Evolutionary conservation across 1,284 basidiomycete species (phyloP).

Genomic region (Leccinum insolens): DNA sequence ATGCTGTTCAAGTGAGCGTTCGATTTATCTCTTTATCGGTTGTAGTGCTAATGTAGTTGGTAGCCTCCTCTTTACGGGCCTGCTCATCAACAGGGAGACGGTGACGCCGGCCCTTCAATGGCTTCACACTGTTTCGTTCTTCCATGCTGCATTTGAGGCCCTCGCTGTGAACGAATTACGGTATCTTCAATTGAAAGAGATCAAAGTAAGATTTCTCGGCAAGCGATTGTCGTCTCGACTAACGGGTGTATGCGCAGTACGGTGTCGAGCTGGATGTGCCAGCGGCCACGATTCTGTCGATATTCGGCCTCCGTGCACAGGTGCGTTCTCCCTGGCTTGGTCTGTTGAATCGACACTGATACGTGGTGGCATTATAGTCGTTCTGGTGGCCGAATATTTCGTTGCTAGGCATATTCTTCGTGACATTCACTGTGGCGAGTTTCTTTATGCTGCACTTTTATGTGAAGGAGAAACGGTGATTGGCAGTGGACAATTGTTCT

Average conservation of each 20-base stretch:
- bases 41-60: constrained; percentile 4
- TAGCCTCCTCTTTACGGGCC: constrained; percentile 92
- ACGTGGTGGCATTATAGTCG: constrained; percentile 50
- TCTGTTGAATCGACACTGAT: constrained; percentile 14
- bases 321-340: constrained; percentile 38
- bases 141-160: constrained; percentile 98
- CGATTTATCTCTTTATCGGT: not conserved
- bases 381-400: constrained; percentile 97
- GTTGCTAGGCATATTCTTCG: constrained; percentile 83
- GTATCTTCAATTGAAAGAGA: constrained; percentile 91
- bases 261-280: constrained; percentile 94
- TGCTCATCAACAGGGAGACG: constrained; percentile 92
- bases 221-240: constrained; percentile 6
- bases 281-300: constrained; percentile 89
- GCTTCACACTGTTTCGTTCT: constrained; percentile 93
- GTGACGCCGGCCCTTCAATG: constrained; percentile 76
- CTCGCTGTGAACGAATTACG: constrained; percentile 94
- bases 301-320: constrained; percentile 86
- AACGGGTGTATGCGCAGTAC: constrained; percentile 54
- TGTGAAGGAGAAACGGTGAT: constrained; percentile 86
- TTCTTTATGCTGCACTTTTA: constrained; percentile 84
- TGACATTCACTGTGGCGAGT: constrained; percentile 71
- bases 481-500: constrained; percentile 2
- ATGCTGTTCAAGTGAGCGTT: constrained; percentile 95
- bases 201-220: constrained; percentile 59